Evolutionary conservation across 192 early-diverging fungal species (phyloP).

Genomic region (Glomus cerebriforme): DNA sequence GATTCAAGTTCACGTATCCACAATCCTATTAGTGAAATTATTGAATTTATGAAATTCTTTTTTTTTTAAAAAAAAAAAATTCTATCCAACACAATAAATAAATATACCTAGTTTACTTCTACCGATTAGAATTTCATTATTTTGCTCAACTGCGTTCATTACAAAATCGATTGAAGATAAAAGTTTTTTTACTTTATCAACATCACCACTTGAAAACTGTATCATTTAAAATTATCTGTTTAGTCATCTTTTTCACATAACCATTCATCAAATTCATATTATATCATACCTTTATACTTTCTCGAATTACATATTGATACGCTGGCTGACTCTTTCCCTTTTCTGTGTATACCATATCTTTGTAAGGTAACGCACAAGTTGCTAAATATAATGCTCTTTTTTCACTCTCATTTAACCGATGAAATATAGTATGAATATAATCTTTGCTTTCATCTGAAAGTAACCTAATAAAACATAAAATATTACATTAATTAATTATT

Average conservation of each 20-base stretch:
- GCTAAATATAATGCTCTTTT: conserved; percentile 54
- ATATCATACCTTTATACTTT: conserved; percentile 60
- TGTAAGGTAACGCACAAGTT: conserved; percentile 60
- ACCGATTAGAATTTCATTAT: conserved; percentile 4
- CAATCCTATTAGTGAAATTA: conserved; percentile 49
- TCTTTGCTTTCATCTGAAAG: conserved; percentile 26
- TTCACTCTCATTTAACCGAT: conserved; percentile 14
- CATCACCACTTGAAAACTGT: conserved; percentile 13
- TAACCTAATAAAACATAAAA: conserved; percentile 32
- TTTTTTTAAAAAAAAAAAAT: not conserved
- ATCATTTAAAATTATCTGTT: not conserved
- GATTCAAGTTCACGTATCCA: conserved; percentile 60
- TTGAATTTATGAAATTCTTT: not conserved
- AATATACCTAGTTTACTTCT: not conserved
- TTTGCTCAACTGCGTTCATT: conserved; percentile 3
- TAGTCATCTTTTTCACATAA: not conserved
- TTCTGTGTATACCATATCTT: conserved; percentile 41
- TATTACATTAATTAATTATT: conserved; percentile 28
- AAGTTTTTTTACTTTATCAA: not conserved
- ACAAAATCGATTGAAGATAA: conserved; percentile 8
- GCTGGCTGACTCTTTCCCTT: conserved; percentile 50
- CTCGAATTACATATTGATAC: conserved; percentile 55
- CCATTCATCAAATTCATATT: not conserved
- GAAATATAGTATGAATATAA: conserved; percentile 2
- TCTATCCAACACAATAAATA: not conserved